Base-by-base conservation (phyloP, 176 grass and related monocot species). In the Triticum monococcum region DNA sequence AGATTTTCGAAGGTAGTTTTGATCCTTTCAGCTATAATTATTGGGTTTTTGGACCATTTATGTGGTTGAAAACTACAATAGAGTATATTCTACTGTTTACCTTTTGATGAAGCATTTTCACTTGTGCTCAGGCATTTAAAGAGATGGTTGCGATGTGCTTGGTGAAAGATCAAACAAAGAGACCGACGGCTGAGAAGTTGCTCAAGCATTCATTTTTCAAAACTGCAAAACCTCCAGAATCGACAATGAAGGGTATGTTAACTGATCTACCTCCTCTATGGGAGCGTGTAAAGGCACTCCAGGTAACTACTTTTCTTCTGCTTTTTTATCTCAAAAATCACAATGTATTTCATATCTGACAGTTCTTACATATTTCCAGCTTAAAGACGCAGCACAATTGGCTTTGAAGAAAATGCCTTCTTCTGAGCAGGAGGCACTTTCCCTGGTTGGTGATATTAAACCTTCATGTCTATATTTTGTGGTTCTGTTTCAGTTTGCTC, bases 101-200 rank as follows among this genome's bases (percentile, higher is more conserved):
- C 63, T 77, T 80, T 90, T 94, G 83, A 97, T 83, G 82, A 94
- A 75, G 36, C 77, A 90, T 91, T 90, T 93, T 94, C 85, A 87
- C 87, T 87, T 93, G 85, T 91, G 84, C 65, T 59, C 97, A 99
- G 97, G 94, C 94, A 84, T 99, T 99, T 96, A 99, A 99, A 83
- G 97, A 99, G 88, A 99, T 99, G 97, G 92, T 99, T 75, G 97
- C 97, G 33, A 99, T 99, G 97, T 99, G 94, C 85, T 86, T 99
- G 86, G 94, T 96, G 31, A 99, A 99, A 96, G 97, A 99, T 86
- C 97, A 94, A 94, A 89, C 94, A 85, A 99, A 97, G 92, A 99
- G 97, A 60, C 97, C 97, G 80, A 97, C 94, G 77, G 90, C 90
- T 74, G 97, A 99, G 70, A 99, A 96, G 77, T 91, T 99, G 54